These are phyloP conservation scores for Alternaria dauci DNA, from an alignment of 2,329 filamentous ascomycete genomes.

Conservation along the genomic window DNA sequence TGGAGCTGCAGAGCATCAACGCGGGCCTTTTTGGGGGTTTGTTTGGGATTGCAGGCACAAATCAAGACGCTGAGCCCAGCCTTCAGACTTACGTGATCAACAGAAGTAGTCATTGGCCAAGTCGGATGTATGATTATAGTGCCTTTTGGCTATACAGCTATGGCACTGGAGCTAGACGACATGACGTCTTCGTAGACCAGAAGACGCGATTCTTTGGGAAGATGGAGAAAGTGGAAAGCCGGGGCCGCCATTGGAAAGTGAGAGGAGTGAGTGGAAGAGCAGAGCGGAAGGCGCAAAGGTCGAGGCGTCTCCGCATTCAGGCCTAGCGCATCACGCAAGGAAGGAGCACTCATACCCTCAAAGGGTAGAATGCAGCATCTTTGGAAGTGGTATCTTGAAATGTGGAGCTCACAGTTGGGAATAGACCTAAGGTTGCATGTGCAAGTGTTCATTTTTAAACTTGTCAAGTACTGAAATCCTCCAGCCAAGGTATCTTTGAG, in stretches of 20 bases:
- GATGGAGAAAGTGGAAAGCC: too few relatives aligned
- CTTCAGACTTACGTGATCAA: not conserved
- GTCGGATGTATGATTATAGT: too few relatives aligned
- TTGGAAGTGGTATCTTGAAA: not conserved
- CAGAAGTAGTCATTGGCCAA: too few relatives aligned
- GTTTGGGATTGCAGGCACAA: conserved; percentile 1
- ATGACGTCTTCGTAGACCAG: too few relatives aligned
- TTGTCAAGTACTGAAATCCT: conserved; percentile 1
- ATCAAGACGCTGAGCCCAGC: not conserved
- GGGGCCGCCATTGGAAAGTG: too few relatives aligned
- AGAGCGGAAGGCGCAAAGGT: too few relatives aligned
- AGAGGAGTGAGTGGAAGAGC: too few relatives aligned
- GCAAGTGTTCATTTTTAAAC: not conserved
- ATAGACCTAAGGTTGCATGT: not conserved
- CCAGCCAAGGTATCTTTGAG: conserved; percentile 40
- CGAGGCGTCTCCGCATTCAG: not conserved
- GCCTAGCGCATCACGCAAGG: not conserved
- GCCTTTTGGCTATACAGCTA: too few relatives aligned
- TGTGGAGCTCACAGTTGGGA: not conserved
- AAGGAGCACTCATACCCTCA: not conserved
- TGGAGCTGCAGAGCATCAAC: conserved; percentile 28
- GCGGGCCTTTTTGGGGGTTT: conserved; percentile 17
- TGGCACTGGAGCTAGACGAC: too few relatives aligned
- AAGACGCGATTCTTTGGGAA: too few relatives aligned
- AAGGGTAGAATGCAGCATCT: not conserved